Percentiles rank a stretch among this genome's conserved stretches.
phyloP scores from a whole-genome alignment of 495 filamentous ascomycete genomes.

The Penicillium maclennaniae region DNA sequence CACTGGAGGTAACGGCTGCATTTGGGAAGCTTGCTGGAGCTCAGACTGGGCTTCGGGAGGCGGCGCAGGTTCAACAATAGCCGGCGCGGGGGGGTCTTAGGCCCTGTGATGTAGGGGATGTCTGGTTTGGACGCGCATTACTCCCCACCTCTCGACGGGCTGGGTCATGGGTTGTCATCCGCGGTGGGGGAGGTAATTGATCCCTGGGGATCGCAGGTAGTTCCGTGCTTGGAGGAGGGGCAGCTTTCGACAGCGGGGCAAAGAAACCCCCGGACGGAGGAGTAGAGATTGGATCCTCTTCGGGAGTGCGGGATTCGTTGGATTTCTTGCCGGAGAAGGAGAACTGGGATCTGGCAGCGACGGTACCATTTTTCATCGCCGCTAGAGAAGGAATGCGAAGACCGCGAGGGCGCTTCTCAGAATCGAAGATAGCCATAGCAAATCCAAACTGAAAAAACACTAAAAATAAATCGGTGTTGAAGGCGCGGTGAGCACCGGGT shows the following conservation, averaged over 20 bases:
- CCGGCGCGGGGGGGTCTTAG: conserved; percentile 8
- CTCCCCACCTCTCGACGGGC: conserved; percentile 8
- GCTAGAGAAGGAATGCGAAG: conserved; percentile 39
- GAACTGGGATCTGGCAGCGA: conserved; percentile 20
- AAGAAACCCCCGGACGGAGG: background rate
- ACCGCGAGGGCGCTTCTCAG: conserved; percentile 38
- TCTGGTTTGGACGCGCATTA: background rate
- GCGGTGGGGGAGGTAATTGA: conserved; percentile 11
- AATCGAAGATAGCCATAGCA: conserved; percentile 39
- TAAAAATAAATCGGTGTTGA: background rate
- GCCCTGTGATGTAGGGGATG: background rate
- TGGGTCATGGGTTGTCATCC: conserved; percentile 9
- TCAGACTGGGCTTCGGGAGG: background rate
- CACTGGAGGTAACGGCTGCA: background rate
- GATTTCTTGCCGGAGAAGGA: conserved; percentile 23
- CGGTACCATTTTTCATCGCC: conserved; percentile 26
- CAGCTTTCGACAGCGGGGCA: conserved; percentile 11
- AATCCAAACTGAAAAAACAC: background rate
- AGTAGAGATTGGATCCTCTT: background rate
- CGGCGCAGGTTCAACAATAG: background rate
- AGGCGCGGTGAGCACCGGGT: background rate
- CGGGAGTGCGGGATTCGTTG: conserved; percentile 8
- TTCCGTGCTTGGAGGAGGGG: conserved; percentile 30
- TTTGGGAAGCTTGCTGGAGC: background rate
- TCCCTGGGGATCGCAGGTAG: conserved; percentile 29